Conservation (phyloP, 2,329 filamentous ascomycete species). For the Boeremia exigua region DNA sequence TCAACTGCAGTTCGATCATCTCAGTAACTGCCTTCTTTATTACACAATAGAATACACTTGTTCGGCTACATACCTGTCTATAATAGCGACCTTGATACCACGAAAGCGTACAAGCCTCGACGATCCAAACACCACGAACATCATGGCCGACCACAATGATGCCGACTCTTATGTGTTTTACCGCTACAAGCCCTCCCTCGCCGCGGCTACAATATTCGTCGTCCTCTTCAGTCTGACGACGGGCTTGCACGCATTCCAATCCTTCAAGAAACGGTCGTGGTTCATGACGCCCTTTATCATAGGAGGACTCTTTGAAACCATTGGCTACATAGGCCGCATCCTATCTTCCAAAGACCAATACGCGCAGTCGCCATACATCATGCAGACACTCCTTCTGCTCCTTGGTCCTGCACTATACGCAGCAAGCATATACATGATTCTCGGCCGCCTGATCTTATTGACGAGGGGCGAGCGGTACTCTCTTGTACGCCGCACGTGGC, state of each 20-base stretch:
- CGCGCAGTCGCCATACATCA: conserved; percentile 48
- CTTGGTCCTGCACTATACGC: conserved; percentile 56
- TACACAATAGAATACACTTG: too few species aligned
- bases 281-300: conserved; percentile 60
- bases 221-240: conserved; percentile 55
- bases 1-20: background rate
- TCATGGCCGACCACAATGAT: conserved; percentile 46
- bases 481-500: conserved; percentile 47
- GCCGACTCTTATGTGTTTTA: conserved; percentile 41
- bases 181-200: conserved; percentile 53
- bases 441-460: conserved; percentile 53
- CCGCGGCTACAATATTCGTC: conserved; percentile 55
- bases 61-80: too few species aligned
- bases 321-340: conserved; percentile 59
- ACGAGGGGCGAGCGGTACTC: conserved; percentile 49
- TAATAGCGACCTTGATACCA: too few species aligned
- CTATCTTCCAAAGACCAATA: conserved; percentile 41
- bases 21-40: background rate
- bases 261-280: conserved; percentile 54
- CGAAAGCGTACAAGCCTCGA: too few species aligned
- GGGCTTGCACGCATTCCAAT: conserved; percentile 50
- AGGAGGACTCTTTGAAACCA: conserved; percentile 59
- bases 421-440: conserved; percentile 57
- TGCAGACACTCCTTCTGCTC: conserved; percentile 53
- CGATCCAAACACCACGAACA: conserved; percentile 25